These are phyloP conservation scores for Miscanthus lutarioriparius DNA, from an alignment of 176 grass and related monocot species.

Conservation along the genomic window DNA sequence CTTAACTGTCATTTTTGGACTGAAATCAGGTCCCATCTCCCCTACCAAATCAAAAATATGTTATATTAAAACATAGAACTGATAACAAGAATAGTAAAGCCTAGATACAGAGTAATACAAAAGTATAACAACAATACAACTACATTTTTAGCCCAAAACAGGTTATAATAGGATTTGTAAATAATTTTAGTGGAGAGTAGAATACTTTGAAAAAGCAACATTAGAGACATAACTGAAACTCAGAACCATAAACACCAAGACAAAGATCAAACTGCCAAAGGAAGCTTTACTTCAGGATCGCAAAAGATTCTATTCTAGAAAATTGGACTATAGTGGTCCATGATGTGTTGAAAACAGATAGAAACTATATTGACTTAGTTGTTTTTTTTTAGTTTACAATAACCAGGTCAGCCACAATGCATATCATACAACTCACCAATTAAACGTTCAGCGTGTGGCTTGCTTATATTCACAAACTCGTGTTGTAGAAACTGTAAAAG, in stretches of 20 bases:
- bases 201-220: slow-evolving; percentile 15
- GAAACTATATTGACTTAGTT: neutral
- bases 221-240: slow-evolving; percentile 3
- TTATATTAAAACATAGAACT: slow-evolving; percentile 21
- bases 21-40: slow-evolving; percentile 96
- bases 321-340: neutral
- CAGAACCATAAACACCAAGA: slow-evolving; percentile 24
- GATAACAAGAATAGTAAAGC: slow-evolving; percentile 16
- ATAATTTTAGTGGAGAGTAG: slow-evolving; percentile 16
- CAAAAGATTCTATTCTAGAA: slow-evolving; percentile 28
- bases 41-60: slow-evolving; percentile 47
- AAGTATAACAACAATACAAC: slow-evolving; percentile 3
- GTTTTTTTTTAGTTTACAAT: neutral
- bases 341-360: slow-evolving; percentile 7
- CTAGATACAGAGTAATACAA: neutral
- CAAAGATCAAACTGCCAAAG: neutral
- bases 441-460: slow-evolving; percentile 85
- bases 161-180: slow-evolving; percentile 9
- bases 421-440: slow-evolving; percentile 63
- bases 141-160: slow-evolving; percentile 16
- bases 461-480: slow-evolving; percentile 97
- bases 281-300: slow-evolving; percentile 1
- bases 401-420: neutral
- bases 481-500: slow-evolving; percentile 97
- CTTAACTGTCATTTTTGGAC: slow-evolving; percentile 70